Evolutionary conservation across 805 yeast genomes (phyloP), one percentile per base, ranked within the genome.

Genomic region (Tetrapisispora phaffii): DNA sequence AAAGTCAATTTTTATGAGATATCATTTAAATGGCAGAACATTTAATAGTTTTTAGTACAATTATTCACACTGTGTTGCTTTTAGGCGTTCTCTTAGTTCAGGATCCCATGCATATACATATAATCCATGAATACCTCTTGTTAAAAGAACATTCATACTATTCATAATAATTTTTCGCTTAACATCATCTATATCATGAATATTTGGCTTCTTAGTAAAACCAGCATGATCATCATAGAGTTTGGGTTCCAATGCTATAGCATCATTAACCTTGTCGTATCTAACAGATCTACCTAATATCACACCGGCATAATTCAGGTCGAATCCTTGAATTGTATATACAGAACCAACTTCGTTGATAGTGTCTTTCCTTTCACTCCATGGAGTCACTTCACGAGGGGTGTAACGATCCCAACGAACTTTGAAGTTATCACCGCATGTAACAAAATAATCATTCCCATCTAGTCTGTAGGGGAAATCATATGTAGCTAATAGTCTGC

Each of bases 341-440:
- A 71, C 75, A 19, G 73, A 68, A 0, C 76, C 76, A 34, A 71
- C 74, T 51, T 71, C 75, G 26, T 70, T 71, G 35, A 71, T 68
- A 1, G 73, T 69, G 38, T 71, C 74, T 0, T 58, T 57, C 33
- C 75, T 51, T 50, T 71, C 75, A 44, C 72, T 66, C 76, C 76
- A 72, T 15, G 75, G 76, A 2, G 59, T 52, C 4, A 58, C 52
- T 8, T 62, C 63, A 15, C 64, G 57, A 6, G 75, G 76, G 1
- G 66, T 50, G 46, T 71, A 71, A 41, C 74, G 57, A 50, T 71
- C 76, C 76, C 76, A 71, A 32, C 73, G 63, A 16, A 71, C 57
- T 43, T 65, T 68, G 51, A 71, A 71, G 41, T 60, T 63, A 29
- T 69, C 71, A 22, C 71, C 72, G 39, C 73, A 69, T 3, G 65